Evolutionary conservation across 2,329 filamentous ascomycete genomes (phyloP).

Genomic region (Aspergillus sp.): DNA sequence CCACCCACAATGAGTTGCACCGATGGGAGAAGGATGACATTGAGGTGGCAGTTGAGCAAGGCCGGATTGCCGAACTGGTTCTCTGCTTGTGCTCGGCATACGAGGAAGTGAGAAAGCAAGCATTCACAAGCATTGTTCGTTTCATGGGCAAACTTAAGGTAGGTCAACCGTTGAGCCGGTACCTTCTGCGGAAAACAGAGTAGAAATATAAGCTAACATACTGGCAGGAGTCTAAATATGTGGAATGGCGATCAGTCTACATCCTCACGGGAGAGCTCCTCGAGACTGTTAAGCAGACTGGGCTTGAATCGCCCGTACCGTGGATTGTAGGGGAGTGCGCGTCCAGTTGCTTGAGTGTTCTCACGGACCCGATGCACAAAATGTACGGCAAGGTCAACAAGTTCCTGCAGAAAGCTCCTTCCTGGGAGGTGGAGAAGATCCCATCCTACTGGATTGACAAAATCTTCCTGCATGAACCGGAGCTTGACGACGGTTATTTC

Average conservation of each 20-base stretch:
- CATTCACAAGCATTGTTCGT: constrained; percentile 44
- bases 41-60: constrained; percentile 77
- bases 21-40: constrained; percentile 75
- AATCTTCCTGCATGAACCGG: constrained; percentile 72
- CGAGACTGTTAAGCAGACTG: constrained; percentile 66
- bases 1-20: constrained; percentile 49
- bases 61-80: constrained; percentile 68
- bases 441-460: constrained; percentile 65
- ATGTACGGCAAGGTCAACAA: constrained; percentile 85
- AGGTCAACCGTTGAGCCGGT: constrained; percentile 15
- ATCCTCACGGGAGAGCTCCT: constrained; percentile 76
- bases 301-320: constrained; percentile 63
- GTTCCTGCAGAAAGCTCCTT: constrained; percentile 75
- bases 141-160: constrained; percentile 54
- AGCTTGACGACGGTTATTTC: constrained; percentile 71
- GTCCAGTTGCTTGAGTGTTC: constrained; percentile 66
- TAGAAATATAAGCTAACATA: background rate
- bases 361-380: constrained; percentile 74
- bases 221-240: constrained; percentile 64
- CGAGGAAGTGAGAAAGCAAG: constrained; percentile 75
- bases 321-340: constrained; percentile 77
- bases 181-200: background rate
- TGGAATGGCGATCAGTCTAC: constrained; percentile 76
- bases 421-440: constrained; percentile 65
- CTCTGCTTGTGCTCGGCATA: constrained; percentile 75